Percentiles rank a stretch among this genome's conserved stretches.
Evolutionary conservation across 2,329 filamentous ascomycete genomes (phyloP).

Genomic region (Trichoderma simmonsii): DNA sequence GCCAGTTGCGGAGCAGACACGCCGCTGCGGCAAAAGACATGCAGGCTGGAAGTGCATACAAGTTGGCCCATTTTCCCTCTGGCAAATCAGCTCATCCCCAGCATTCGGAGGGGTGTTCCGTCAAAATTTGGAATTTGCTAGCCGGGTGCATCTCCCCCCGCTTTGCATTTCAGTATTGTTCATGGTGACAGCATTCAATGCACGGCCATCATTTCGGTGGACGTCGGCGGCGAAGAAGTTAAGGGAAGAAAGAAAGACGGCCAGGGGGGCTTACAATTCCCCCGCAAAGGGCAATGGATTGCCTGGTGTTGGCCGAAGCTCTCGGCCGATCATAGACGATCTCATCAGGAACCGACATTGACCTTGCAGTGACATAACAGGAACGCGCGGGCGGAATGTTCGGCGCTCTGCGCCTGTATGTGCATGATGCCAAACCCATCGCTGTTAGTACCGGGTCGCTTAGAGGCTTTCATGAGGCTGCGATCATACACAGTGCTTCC

Average conservation of each 20-base stretch:
- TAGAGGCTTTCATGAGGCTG: not conserved
- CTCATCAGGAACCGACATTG: not conserved
- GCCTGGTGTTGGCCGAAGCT: not conserved
- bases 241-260: not conserved
- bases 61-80: not conserved
- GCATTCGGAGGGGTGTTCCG: not conserved
- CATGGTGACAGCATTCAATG: not conserved
- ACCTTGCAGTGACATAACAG: not conserved
- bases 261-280: not conserved
- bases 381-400: not conserved
- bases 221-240: not conserved
- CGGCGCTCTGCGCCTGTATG: not conserved
- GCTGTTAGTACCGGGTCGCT: not conserved
- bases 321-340: not conserved
- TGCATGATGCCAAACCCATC: not conserved
- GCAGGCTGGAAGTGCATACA: not conserved
- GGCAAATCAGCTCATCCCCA: not conserved
- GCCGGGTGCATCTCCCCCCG: not conserved
- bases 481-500: conserved; percentile 6
- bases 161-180: not conserved
- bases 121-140: not conserved
- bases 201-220: not conserved
- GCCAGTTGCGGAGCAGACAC: not conserved
- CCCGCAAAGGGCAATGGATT: not conserved
- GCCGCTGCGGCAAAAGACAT: conserved; percentile 9